Base-by-base conservation (phyloP, 2,329 filamentous ascomycete genomes). In the Claviceps arundinis region DNA sequence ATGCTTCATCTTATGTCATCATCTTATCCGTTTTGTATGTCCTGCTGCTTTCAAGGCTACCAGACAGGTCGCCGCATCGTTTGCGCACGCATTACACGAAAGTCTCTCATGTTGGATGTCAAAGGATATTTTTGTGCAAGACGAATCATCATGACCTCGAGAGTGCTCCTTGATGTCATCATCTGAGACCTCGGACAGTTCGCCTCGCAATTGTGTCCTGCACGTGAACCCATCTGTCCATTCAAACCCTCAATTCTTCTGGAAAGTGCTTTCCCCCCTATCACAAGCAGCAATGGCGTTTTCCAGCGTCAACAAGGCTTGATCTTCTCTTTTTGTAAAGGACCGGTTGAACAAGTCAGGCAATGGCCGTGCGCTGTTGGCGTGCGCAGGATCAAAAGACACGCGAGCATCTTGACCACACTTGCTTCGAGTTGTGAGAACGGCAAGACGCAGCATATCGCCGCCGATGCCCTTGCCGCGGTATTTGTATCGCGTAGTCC, bases 401-500 rank as follows among this genome's bases (percentile, higher is more conserved):
- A 89, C 71, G 48, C 75, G 70, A 3, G 75, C 77, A 7, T 73
- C 77, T 47, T 75, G 74, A 26, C 85, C 84, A 48, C 81, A 80
- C 57, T 74, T 75, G 65, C 79, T 77, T 57, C 78, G 76, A 51
- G 84, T 82, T 47, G 83, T 64, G 56, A 73, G 73, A 6, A 89
- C 79, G 2, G 84, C 86, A 59, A 87, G 82, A 58, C 85, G 80
- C 47, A 95, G 69, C 65, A 95, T 67, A 46, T 82, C 84, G 3
- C 73, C 74, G 0, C 88, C 89, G 7, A 93, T 72, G 0, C 88
- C 87, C 54, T 78, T 79, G 30, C 76, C 71, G 19, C 89, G 76
- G 65, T 89, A 93, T 58, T 76, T 74, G 48, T 82, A 66, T 64
- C 74, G 77, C 0, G 89, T 87, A 1, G 88, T 90, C 88, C 89